Evolutionary conservation across 106 monocot genomes (phyloP).

Genomic region (Acorus calamus): DNA sequence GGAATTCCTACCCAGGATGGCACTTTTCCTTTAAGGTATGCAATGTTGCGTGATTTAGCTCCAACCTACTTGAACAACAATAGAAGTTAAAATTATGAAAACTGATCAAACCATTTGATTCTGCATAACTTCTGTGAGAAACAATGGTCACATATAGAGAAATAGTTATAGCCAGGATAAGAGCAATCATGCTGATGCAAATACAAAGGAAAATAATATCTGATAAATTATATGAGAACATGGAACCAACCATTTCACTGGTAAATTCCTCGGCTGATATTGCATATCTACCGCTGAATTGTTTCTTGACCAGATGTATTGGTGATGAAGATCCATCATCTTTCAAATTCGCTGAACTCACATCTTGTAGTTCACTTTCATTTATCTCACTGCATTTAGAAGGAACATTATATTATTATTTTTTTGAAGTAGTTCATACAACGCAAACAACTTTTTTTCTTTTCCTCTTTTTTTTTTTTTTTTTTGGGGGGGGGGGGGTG

Average conservation of each 20-base stretch:
- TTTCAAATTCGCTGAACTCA: slow-evolving; percentile 4
- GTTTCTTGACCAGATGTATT: slow-evolving; percentile 51
- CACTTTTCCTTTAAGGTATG: slow-evolving; percentile 68
- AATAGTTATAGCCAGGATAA: no score
- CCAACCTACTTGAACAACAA: slow-evolving; percentile 53
- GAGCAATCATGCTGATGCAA: no score
- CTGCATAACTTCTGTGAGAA: no score
- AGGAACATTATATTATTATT: not conserved
- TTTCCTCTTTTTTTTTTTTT: no score
- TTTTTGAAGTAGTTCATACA: no score
- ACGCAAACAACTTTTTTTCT: no score
- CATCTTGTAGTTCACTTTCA: slow-evolving; percentile 36
- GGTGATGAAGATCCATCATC: slow-evolving; percentile 35
- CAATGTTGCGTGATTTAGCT: slow-evolving; percentile 84
- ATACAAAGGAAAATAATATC: no score
- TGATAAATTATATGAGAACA: not conserved
- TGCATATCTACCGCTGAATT: slow-evolving; percentile 78
- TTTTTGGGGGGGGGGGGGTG: no score
- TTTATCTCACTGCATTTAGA: slow-evolving; percentile 41
- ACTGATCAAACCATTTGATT: not conserved
- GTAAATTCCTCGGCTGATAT: slow-evolving; percentile 83
- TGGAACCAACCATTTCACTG: slow-evolving; percentile 54
- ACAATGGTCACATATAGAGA: no score
- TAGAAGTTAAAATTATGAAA: not conserved
- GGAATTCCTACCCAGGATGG: slow-evolving; percentile 89